A percentile compares a stretch with the other conserved stretches of the same genome.
Conservation (phyloP, 2,329 filamentous ascomycete species). For the Cordyceps fumosorosea region DNA sequence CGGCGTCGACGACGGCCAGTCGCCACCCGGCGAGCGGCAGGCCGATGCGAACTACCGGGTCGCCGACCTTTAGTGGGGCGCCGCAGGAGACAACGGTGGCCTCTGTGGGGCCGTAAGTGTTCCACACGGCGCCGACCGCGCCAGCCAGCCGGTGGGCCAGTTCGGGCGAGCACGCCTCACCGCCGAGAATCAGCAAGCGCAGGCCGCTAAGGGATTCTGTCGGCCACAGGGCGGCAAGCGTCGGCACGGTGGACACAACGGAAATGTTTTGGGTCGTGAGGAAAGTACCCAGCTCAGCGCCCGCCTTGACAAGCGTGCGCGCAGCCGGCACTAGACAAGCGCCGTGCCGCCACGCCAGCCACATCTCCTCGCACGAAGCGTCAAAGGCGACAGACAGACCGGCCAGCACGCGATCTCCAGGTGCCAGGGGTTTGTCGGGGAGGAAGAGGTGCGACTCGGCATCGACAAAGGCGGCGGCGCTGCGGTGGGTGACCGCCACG, state of each 20-base stretch:
- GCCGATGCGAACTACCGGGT: slow-evolving; percentile 17
- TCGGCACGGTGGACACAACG: slow-evolving; percentile 20
- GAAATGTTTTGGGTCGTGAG: slow-evolving; percentile 18
- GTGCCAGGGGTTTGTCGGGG: slow-evolving; percentile 16
- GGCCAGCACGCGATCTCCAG: slow-evolving; percentile 19
- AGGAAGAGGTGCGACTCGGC: slow-evolving; percentile 18
- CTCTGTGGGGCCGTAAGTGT: slow-evolving; percentile 23
- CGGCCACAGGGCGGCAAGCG: slow-evolving; percentile 19
- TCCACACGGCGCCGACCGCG: slow-evolving; percentile 17
- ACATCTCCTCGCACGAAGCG: slow-evolving; percentile 21
- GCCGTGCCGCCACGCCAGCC: slow-evolving; percentile 19
- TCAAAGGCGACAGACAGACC: slow-evolving; percentile 20
- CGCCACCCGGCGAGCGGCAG: slow-evolving; percentile 19
- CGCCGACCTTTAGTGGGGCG: slow-evolving; percentile 16
- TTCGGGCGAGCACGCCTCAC: slow-evolving; percentile 19
- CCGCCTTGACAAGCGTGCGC: slow-evolving; percentile 18
- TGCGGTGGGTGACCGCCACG: slow-evolving; percentile 19
- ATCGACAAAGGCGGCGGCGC: slow-evolving; percentile 20
- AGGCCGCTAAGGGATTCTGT: slow-evolving; percentile 17
- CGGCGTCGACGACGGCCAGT: slow-evolving; percentile 26
- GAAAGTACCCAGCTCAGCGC: slow-evolving; percentile 17
- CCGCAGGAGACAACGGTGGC: slow-evolving; percentile 19
- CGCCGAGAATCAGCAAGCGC: slow-evolving; percentile 20
- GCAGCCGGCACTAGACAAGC: slow-evolving; percentile 19
- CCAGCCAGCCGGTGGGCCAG: slow-evolving; percentile 16